These are phyloP conservation scores for Blastocystis sp. DNA, from an alignment of 352 stramenopile species.

Conservation along the genomic window DNA sequence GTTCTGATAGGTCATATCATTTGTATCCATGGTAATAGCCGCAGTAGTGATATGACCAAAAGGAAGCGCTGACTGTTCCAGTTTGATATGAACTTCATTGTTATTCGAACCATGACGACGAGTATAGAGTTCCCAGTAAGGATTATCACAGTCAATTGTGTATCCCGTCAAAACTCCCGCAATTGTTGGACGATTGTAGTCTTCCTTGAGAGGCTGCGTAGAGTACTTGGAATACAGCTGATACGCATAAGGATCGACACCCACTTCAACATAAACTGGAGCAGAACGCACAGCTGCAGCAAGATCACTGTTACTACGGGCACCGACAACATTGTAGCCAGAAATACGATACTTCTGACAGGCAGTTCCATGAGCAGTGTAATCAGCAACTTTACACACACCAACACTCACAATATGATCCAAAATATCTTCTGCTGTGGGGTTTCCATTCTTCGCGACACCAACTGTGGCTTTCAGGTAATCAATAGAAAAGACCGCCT, in stretches of 20 bases:
- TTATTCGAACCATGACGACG: background rate
- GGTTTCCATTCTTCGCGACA: background rate
- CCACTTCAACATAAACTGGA: background rate
- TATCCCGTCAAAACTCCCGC: background rate
- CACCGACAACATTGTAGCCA: background rate
- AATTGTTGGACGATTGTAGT: background rate
- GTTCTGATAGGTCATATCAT: conserved; percentile 11
- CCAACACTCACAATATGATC: background rate
- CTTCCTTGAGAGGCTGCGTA: background rate
- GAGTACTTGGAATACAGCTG: conserved; percentile 12
- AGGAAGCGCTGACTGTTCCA: background rate
- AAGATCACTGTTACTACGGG: background rate
- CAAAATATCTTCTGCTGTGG: background rate
- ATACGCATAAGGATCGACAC: background rate
- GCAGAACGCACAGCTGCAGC: background rate
- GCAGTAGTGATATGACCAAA: background rate
- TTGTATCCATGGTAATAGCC: background rate
- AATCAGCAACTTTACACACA: background rate
- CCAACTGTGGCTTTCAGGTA: background rate
- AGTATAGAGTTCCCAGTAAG: background rate
- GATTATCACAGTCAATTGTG: background rate
- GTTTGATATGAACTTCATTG: background rate
- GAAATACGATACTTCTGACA: conserved; percentile 38
- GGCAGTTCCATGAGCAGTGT: background rate
- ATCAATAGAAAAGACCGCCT: background rate